These are phyloP conservation scores for Trichoderma erinaceum DNA, from an alignment of 495 filamentous ascomycete genomes.

Conservation along the genomic window DNA sequence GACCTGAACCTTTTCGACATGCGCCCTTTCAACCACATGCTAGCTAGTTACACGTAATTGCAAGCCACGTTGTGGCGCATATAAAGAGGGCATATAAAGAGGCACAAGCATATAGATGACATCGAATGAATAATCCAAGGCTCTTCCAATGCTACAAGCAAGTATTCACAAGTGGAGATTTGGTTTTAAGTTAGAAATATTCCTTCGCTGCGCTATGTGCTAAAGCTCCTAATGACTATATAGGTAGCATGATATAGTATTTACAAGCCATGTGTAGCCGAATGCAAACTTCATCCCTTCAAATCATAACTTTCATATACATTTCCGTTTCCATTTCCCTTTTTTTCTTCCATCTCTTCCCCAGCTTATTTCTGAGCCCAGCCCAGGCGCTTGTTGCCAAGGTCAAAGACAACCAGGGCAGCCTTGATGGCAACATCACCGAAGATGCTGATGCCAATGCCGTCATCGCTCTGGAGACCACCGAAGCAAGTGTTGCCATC, in stretches of 20 bases:
- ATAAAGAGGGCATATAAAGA: too few relatives aligned
- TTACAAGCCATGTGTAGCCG: not conserved
- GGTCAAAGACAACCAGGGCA: conserved; percentile 65
- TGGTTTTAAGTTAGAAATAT: not conserved
- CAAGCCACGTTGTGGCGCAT: too few relatives aligned
- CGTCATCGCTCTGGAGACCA: conserved; percentile 56
- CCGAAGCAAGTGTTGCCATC: conserved; percentile 50
- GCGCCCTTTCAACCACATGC: not conserved
- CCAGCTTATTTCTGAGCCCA: conserved; percentile 38
- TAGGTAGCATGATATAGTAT: conserved; percentile 6
- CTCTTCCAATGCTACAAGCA: too few relatives aligned
- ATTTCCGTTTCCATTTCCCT: not conserved
- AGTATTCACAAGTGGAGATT: too few relatives aligned
- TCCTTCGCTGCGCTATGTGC: conserved; percentile 2
- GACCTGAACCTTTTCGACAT: not conserved
- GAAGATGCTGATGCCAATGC: conserved; percentile 62
- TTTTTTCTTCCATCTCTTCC: not conserved
- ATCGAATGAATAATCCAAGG: too few relatives aligned
- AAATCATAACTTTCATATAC: not conserved
- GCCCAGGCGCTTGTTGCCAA: conserved; percentile 44
- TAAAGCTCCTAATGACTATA: not conserved
- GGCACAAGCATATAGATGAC: too few relatives aligned
- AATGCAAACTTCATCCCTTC: too few relatives aligned
- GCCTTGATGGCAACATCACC: conserved; percentile 76
- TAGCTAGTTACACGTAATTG: too few relatives aligned